Conservation (phyloP, 306 rosid genomes). For the Datisca glomerata region DNA sequence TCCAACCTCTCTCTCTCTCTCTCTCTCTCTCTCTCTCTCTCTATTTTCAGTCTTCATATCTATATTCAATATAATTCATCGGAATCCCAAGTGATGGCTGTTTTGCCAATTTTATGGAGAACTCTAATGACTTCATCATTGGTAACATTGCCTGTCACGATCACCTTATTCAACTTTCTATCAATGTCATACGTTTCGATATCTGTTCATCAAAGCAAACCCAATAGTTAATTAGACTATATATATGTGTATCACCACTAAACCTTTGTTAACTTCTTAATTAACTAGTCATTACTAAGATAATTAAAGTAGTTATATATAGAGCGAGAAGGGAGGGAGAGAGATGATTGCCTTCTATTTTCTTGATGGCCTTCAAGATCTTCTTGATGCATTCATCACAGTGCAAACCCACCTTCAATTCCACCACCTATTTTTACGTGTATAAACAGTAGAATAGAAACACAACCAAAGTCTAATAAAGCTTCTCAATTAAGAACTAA, state of each 20-base stretch:
- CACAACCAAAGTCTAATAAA: too few relatives aligned
- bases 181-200: conserved; percentile 72
- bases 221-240: too few relatives aligned
- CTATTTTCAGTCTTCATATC: too few relatives aligned
- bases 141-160: conserved; percentile 60
- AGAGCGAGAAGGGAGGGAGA: neutral
- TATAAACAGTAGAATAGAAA: too few relatives aligned
- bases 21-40: too few relatives aligned
- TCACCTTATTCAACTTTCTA: conserved; percentile 54
- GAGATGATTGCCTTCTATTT: conserved; percentile 42
- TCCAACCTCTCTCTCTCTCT: too few relatives aligned
- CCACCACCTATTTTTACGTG: conserved; percentile 77
- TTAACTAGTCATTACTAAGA: too few relatives aligned
- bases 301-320: neutral
- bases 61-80: too few relatives aligned
- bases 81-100: conserved; percentile 47
- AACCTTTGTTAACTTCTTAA: too few relatives aligned
- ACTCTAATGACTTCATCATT: conserved; percentile 49
- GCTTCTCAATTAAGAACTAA: too few relatives aligned
- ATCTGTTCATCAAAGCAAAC: conserved; percentile 24
- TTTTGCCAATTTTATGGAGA: conserved; percentile 55
- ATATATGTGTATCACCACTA: too few relatives aligned
- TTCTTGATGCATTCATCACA: conserved; percentile 84
- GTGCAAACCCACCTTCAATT: conserved; percentile 75
- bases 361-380: conserved; percentile 77